Percentiles rank a stretch among this genome's conserved stretches.
These are phyloP conservation scores for Yamadazyma diospyri DNA, from an alignment of 1,139 yeast species.

Conservation along the genomic window DNA sequence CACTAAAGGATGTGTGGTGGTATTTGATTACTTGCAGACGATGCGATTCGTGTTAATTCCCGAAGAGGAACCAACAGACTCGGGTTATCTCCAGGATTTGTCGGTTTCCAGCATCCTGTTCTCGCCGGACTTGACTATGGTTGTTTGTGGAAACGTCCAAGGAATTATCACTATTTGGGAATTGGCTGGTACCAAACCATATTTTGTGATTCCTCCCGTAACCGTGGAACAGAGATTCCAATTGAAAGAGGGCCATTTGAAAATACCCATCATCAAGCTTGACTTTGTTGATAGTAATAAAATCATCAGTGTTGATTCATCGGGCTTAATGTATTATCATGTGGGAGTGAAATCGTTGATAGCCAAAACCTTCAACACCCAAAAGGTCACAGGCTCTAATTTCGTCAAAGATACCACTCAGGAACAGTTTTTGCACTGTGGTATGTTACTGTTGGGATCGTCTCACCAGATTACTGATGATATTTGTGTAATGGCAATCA, in stretches of 20 bases:
- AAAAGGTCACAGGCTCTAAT: constrained; percentile 52
- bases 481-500: constrained; percentile 58
- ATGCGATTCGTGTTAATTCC: constrained; percentile 36
- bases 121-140: constrained; percentile 29
- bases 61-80: constrained; percentile 8
- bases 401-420: constrained; percentile 21
- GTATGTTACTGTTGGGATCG: constrained; percentile 54
- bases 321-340: constrained; percentile 61
- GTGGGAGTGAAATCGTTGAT: constrained; percentile 54
- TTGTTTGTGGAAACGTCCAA: constrained; percentile 33
- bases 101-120: constrained; percentile 42
- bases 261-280: constrained; percentile 44
- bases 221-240: constrained; percentile 24
- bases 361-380: constrained; percentile 47
- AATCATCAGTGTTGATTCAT: constrained; percentile 54
- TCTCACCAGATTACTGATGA: constrained; percentile 49
- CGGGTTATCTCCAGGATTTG: constrained; percentile 11
- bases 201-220: constrained; percentile 27
- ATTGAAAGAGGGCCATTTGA: constrained; percentile 52
- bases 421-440: constrained; percentile 25
- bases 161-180: constrained; percentile 34
- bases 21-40: constrained; percentile 64
- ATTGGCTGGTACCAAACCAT: constrained; percentile 13
- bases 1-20: constrained; percentile 50
- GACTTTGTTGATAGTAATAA: constrained; percentile 58